Conservation (phyloP, 805 yeast genomes). For the Yamadazyma tumulicola region DNA sequence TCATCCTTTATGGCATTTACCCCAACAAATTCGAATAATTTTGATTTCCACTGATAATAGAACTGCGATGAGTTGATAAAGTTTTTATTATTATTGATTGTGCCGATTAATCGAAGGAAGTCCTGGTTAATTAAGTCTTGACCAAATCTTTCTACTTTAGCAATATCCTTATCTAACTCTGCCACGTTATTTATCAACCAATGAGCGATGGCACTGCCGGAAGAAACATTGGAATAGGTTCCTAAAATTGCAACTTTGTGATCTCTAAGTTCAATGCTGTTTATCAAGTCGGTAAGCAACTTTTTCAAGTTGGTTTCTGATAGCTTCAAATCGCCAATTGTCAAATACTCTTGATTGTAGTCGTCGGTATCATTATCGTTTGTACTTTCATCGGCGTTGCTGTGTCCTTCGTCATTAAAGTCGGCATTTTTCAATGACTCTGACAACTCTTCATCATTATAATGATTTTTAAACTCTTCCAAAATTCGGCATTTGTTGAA, state of each 20-base stretch:
- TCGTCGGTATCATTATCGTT: constrained; percentile 22
- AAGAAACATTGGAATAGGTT: constrained; percentile 56
- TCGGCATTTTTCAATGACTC: constrained; percentile 14
- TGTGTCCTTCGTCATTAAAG: constrained; percentile 1
- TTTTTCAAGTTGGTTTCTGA: constrained; percentile 27
- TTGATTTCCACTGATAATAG: constrained; percentile 77
- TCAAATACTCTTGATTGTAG: constrained; percentile 17
- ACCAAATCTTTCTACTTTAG: constrained; percentile 67
- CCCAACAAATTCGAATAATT: constrained; percentile 51
- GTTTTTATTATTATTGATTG: constrained; percentile 43
- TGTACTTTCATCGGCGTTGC: not conserved
- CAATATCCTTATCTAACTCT: constrained; percentile 44
- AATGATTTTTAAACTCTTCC: constrained; percentile 58
- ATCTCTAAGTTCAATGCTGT: constrained; percentile 47
- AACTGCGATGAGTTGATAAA: constrained; percentile 75
- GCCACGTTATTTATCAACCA: constrained; percentile 52
- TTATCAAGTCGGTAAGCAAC: constrained; percentile 31
- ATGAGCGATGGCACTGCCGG: constrained; percentile 58
- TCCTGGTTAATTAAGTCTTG: constrained; percentile 65
- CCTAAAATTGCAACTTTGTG: constrained; percentile 69
- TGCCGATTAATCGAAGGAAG: constrained; percentile 62
- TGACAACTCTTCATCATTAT: constrained; percentile 41
- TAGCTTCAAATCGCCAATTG: constrained; percentile 31
- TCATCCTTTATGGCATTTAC: constrained; percentile 12
- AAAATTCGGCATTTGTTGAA: constrained; percentile 73